These are phyloP conservation scores for Lasiodiplodia gonubiensis DNA, from an alignment of 2,329 filamentous ascomycete species.

Conservation along the genomic window DNA sequence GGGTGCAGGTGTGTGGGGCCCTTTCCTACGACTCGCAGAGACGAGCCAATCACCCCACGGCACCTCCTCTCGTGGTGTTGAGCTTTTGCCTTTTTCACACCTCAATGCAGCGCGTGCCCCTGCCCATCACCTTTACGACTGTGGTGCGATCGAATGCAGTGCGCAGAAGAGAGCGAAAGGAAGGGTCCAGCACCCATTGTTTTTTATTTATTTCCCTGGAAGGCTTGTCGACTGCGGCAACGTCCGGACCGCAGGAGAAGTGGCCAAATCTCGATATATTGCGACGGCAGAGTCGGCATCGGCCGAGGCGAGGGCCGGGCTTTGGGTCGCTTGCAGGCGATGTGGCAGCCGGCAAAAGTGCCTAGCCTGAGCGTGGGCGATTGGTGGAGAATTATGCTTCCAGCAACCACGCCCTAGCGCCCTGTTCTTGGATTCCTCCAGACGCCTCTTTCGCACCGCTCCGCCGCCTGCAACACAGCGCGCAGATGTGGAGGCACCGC, in stretches of 20 bases:
- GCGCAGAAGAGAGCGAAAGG: slow-evolving; percentile 30
- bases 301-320: slow-evolving; percentile 2
- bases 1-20: neutral
- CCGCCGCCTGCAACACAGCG: neutral
- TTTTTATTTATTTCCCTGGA: neutral
- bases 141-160: neutral
- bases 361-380: neutral
- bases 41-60: slow-evolving; percentile 16
- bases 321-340: slow-evolving; percentile 8
- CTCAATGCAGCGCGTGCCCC: neutral
- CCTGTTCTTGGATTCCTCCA: slow-evolving; percentile 1
- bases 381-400: slow-evolving; percentile 16
- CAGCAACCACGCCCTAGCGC: neutral
- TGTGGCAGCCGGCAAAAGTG: slow-evolving; percentile 13
- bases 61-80: slow-evolving; percentile 14
- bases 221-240: neutral
- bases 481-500: neutral
- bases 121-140: neutral
- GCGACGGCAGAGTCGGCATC: slow-evolving; percentile 14
- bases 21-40: neutral
- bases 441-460: slow-evolving; percentile 1
- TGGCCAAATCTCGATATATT: neutral
- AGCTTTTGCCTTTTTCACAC: neutral
- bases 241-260: neutral
- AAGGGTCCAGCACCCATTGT: neutral